phyloP scores from a whole-genome alignment of 805 yeast species.

The Sporopachydermia quercuum region DNA sequence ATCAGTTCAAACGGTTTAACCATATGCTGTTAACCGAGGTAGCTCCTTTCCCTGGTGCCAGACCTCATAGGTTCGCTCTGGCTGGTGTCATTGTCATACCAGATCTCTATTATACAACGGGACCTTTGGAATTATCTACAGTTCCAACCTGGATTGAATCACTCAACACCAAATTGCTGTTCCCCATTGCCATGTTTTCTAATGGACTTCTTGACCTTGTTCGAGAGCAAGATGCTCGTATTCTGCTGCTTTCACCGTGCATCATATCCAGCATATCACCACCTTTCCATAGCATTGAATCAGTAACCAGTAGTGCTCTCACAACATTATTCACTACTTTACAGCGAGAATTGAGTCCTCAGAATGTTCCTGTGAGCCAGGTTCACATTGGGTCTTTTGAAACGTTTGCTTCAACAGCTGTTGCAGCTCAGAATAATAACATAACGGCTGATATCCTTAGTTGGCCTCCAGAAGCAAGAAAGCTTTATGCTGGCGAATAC shows the following conservation, averaged over 20 bases:
- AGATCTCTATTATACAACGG: constrained; percentile 49
- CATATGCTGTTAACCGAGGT: constrained; percentile 37
- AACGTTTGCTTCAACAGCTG: constrained; percentile 8
- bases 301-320: constrained; percentile 33
- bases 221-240: constrained; percentile 33
- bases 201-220: constrained; percentile 41
- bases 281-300: constrained; percentile 53
- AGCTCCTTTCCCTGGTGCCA: constrained; percentile 42
- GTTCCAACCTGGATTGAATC: constrained; percentile 35
- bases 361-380: constrained; percentile 26
- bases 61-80: constrained; percentile 38
- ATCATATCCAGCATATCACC: constrained; percentile 38
- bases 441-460: constrained; percentile 25
- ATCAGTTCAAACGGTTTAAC: constrained; percentile 34
- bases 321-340: constrained; percentile 22
- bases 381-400: constrained; percentile 33
- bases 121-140: constrained; percentile 47
- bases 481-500: constrained; percentile 21
- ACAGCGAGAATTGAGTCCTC: constrained; percentile 29
- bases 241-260: constrained; percentile 38
- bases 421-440: constrained; percentile 10
- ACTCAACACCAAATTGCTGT: constrained; percentile 28
- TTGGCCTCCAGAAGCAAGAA: constrained; percentile 24
- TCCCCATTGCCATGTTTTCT: constrained; percentile 36
- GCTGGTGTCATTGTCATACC: constrained; percentile 62